These are phyloP conservation scores for Nitzschia sp. DNA, from an alignment of 108 stramenopile genomes.

Conservation along the genomic window DNA sequence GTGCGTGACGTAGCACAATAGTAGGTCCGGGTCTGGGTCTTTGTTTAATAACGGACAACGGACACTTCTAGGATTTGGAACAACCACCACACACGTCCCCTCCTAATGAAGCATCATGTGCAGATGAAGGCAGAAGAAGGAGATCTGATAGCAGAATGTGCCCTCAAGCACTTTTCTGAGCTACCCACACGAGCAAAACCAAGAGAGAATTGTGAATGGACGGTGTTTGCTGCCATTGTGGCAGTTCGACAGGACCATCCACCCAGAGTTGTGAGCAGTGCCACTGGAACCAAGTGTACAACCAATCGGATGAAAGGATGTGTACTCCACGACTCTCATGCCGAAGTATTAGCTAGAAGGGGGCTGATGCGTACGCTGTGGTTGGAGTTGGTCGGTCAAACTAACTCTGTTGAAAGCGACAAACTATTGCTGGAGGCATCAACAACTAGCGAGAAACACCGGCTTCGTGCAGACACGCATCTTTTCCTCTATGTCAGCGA, in stretches of 20 bases:
- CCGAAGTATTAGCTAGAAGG: constrained; percentile 85
- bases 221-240: constrained; percentile 84
- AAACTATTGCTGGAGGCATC: too few species aligned
- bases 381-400: constrained; percentile 55
- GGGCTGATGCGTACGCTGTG: constrained; percentile 75
- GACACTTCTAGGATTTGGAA: too few species aligned
- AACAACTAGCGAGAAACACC: background rate
- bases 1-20: too few species aligned
- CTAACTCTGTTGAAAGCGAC: background rate
- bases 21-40: too few species aligned
- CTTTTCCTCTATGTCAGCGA: constrained; percentile 90
- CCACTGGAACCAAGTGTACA: constrained; percentile 88
- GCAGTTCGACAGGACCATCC: constrained; percentile 32
- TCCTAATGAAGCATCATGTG: too few species aligned
- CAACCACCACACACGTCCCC: too few species aligned
- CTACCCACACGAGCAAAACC: constrained; percentile 70
- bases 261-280: constrained; percentile 57
- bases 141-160: constrained; percentile 33
- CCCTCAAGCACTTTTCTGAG: constrained; percentile 60
- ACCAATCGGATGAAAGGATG: constrained; percentile 50
- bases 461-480: constrained; percentile 34
- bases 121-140: constrained; percentile 6
- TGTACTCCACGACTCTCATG: constrained; percentile 87
- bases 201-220: constrained; percentile 72
- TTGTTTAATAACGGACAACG: too few species aligned